Evolutionary conservation across 148 eudicot species (phyloP), one percentile per base, ranked within the genome.

Genomic region (Persicaria maculosa): DNA sequence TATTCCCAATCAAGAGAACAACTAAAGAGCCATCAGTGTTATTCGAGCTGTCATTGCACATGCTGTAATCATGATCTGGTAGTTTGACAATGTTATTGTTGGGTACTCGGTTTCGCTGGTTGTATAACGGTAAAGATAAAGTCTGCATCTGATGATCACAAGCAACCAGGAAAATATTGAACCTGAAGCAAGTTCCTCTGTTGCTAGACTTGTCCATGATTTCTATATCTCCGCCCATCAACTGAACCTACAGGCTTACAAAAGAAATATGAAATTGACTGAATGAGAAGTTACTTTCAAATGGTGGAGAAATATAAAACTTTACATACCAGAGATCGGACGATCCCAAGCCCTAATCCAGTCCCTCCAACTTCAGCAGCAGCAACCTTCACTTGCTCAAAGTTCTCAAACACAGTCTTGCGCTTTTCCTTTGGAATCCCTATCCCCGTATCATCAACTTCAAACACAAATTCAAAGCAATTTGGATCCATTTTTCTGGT

Each of bases 171-270:
- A 85, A 86, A 71, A 83, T 80, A 79, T 84, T 88, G 78, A 94
- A 94, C 72, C 78, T 86, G 84, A 91, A 91, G 75, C 92, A 86
- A 20, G 93, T 79, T 25, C 98, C 98, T 59, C 79, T 73, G 85
- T 80, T 3, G 16, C 86, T 86, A 45, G 80, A 40, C 65, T 62
- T 94, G 79, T 90, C 90, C 47, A 84, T 77, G 10, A 94, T 85
- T 48, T 80, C 81, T 82, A 94, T 90, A 68, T 94, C 93, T 71
- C 97, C 97, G 4, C 93, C 96, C 92, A 94, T 90, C 81, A 94
- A 69, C 53, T 89, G 91, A 61, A 91, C 98, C 98, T 94, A 80
- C 12, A 17, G 54, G 4, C 7, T 4, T 45, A 62, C 15, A 62
- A 10, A 31, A 31, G 9, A 22, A 25, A 31, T 31, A 31, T 31